Evolutionary conservation across 83 land plant species (phyloP).

Genomic region (Picea mariana): DNA sequence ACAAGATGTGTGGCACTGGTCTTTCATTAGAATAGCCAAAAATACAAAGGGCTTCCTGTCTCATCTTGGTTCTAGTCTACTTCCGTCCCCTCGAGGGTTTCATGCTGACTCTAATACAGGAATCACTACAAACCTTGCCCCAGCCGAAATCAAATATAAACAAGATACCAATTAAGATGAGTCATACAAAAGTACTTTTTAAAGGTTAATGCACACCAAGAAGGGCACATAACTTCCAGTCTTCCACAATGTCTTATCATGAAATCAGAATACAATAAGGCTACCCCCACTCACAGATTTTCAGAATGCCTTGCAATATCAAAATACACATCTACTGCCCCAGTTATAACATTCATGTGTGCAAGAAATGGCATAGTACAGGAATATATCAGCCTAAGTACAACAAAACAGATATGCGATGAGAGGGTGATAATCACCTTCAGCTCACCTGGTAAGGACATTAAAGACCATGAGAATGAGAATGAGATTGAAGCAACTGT

Average conservation of each 20-base stretch:
- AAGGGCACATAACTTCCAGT: neutral
- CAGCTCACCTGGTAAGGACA: no score
- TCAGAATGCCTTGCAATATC: no score
- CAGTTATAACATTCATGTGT: no score
- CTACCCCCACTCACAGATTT: neutral
- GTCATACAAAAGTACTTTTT: neutral
- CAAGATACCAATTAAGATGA: neutral
- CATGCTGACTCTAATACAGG: constrained; percentile 25
- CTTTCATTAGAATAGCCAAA: constrained; percentile 54
- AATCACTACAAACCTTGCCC: constrained; percentile 20
- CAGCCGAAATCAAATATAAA: constrained; percentile 15
- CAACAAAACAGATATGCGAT: no score
- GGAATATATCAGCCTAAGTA: no score
- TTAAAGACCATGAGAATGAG: no score
- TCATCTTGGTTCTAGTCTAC: constrained; percentile 88
- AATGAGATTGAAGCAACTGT: no score
- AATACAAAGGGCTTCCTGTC: constrained; percentile 56
- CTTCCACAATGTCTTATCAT: neutral
- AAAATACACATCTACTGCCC: no score
- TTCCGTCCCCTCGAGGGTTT: constrained; percentile 64
- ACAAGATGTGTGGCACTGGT: constrained; percentile 38
- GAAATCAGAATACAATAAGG: neutral
- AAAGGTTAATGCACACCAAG: neutral
- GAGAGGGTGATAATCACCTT: no score
- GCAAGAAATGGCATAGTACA: no score